phyloP scores from a whole-genome alignment of 2,329 filamentous ascomycete genomes.

The Diaporthe sp. region DNA sequence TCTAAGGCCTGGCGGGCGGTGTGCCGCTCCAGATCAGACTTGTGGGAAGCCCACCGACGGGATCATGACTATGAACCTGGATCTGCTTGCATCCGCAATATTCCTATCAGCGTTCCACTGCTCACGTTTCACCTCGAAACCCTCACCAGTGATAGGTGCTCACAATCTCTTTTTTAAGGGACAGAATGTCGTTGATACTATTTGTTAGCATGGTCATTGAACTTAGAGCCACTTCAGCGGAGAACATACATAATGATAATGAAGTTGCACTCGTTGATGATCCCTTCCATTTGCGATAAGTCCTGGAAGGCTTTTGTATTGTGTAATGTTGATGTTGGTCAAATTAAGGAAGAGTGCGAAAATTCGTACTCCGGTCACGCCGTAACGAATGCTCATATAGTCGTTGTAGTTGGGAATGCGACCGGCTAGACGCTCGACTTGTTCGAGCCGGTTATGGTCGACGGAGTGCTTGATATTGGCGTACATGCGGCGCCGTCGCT shows the following conservation, averaged over 20 bases:
- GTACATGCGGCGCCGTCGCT: conserved; percentile 35
- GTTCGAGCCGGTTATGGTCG: conserved; percentile 34
- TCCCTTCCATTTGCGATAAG: conserved; percentile 35
- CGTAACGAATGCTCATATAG: conserved; percentile 36
- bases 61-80: no score
- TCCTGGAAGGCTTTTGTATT: conserved; percentile 33
- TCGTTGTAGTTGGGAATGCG: conserved; percentile 34
- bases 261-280: conserved; percentile 36
- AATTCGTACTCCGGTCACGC: conserved; percentile 38
- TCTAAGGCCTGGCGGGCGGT: no score
- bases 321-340: conserved; percentile 33
- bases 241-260: conserved; percentile 38
- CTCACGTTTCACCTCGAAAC: no score
- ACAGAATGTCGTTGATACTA: conserved; percentile 39
- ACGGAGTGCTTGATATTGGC: conserved; percentile 36
- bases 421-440: conserved; percentile 36
- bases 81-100: no score
- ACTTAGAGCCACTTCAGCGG: accelerated
- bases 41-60: no score
- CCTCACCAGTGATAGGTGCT: no score
- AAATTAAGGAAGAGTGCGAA: conserved; percentile 28
- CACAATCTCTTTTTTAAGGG: conserved; percentile 40
- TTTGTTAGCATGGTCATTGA: background rate
- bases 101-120: no score
- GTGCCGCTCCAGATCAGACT: no score